Evolutionary conservation across 2,329 filamentous ascomycete genomes (phyloP), one percentile per base, ranked within the genome.

Genomic region (Ophiostoma perfectum): DNA sequence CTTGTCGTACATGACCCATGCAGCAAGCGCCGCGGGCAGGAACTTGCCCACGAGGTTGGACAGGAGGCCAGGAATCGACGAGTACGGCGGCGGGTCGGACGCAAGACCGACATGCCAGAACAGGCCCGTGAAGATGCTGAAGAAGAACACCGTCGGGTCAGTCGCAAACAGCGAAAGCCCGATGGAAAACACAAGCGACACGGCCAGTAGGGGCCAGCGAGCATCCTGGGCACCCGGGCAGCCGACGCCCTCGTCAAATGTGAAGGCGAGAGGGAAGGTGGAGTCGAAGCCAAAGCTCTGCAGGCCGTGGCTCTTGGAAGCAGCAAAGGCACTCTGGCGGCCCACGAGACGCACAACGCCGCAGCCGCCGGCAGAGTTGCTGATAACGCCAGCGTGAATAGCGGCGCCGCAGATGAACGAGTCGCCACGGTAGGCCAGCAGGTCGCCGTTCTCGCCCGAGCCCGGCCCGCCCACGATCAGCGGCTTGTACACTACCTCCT

Each of bases 61-160:
- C 71, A 97, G 82, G 3, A 97, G 83, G 8, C 84, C 86, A 18
- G 90, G 82, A 67, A 93, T 86, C 52, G 88, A 83, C 1, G 82
- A 81, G 70, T 90, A 83, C 38, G 84, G 84, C 0, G 95, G 94
- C 2, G 93, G 90, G 75, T 99, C 94, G 1, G 92, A 93, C 9
- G 92, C 94, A 73, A 98, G 84, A 6, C 92, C 93, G 16, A 96
- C 91, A 72, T 97, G 93, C 80, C 91, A 91, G 79, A 97, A 98
- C 49, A 96, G 81, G 73, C 90, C 90, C 66, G 88, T 82, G 73
- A 97, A 98, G 47, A 88, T 83, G 65, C 88, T 88, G 77, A 92
- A 92, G 82, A 96, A 97, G 79, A 98, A 95, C 1, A 94, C 82
- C 1, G 86, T 83, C 0, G 93, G 87, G 0, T 89, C 92, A 0